Evolutionary conservation across 2,329 filamentous ascomycete species (phyloP), one percentile per base, ranked within the genome.

Genomic region (Pezicula carpinea): DNA sequence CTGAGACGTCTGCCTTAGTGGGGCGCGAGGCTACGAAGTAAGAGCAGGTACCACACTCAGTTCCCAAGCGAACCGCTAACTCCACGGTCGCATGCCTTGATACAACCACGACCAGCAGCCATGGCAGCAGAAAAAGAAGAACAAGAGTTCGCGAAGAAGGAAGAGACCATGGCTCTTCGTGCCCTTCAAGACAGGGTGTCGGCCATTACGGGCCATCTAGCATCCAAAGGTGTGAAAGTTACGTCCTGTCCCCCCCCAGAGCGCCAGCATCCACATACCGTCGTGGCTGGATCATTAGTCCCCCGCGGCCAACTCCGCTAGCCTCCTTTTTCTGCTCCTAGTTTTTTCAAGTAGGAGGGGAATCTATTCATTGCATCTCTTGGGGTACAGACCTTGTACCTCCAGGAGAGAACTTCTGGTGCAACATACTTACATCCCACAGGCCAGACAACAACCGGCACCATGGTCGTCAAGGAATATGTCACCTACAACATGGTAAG

Each of bases 401-500:
- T 22, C 38, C 38, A 18, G 13, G 38, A 15, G n/a, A 35, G 17
- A 23, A 14, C 18, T 8, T 40, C 21, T 15, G 22, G 38, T 40
- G 38, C 11, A 40, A 40, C 38, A 23, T 40, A 40, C 19, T 40
- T 40, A 23, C 18, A 10, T 23, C 13, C 18, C 18, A 21, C 38
- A 26, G 38, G 22, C 10, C 22, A 21, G 18, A 40, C 18, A n/a
- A 26, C n/a, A 11, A n/a, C 8, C 18, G 38, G 22, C 18, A 85
- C 73, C 51, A 91, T 91, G 86, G 79, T 87, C 56, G 77, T 92
- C 69, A 95, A 95, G 69, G 69, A 90, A 67, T 95, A 92, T 73
- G 83, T 93, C 66, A 93, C 88, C 59, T 95, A 95, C 72, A 95
- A 95, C 69, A 82, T 93, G 81, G 88, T 91, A 74, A 68, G 81